Evolutionary conservation across 2,329 filamentous ascomycete species (phyloP).

Genomic region (Dothistroma pini): DNA sequence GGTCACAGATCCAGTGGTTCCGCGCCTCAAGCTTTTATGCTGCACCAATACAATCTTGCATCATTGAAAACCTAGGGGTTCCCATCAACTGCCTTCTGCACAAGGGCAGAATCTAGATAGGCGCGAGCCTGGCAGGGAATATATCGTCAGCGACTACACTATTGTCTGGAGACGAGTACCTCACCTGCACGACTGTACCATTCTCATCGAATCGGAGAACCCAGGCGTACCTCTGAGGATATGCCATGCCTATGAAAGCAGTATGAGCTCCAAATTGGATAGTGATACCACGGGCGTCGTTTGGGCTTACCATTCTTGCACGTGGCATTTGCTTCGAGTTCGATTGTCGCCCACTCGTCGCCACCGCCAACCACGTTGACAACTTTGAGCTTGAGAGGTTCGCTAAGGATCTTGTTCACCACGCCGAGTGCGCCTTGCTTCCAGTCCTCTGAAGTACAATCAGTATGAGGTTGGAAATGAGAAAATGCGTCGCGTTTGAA

Average conservation of each 20-base stretch:
- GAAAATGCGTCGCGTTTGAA: neutral
- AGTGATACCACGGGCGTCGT: neutral
- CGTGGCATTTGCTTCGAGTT: constrained; percentile 27
- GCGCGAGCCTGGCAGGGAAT: constrained; percentile 16
- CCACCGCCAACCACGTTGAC: constrained; percentile 29
- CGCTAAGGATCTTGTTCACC: constrained; percentile 23
- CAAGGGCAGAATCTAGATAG: constrained; percentile 29
- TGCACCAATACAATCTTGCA: neutral
- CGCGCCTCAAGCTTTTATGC: too few relatives aligned
- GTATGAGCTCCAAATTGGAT: neutral
- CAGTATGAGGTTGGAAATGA: neutral
- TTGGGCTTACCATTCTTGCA: constrained; percentile 29
- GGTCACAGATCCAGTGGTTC: too few relatives aligned
- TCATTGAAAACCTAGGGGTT: constrained; percentile 12
- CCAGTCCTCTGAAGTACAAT: constrained; percentile 22
- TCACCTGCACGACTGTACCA: constrained; percentile 29
- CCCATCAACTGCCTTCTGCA: constrained; percentile 25
- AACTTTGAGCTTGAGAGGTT: constrained; percentile 25
- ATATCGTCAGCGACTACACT: neutral
- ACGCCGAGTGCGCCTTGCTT: constrained; percentile 27
- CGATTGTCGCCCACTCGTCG: constrained; percentile 28
- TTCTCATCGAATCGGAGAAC: constrained; percentile 26
- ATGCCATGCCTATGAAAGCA: constrained; percentile 20
- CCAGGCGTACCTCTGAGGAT: constrained; percentile 31
- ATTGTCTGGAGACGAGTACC: neutral